Conservation (phyloP, 1,139 yeast species). For the Tardiomyces blankii region DNA sequence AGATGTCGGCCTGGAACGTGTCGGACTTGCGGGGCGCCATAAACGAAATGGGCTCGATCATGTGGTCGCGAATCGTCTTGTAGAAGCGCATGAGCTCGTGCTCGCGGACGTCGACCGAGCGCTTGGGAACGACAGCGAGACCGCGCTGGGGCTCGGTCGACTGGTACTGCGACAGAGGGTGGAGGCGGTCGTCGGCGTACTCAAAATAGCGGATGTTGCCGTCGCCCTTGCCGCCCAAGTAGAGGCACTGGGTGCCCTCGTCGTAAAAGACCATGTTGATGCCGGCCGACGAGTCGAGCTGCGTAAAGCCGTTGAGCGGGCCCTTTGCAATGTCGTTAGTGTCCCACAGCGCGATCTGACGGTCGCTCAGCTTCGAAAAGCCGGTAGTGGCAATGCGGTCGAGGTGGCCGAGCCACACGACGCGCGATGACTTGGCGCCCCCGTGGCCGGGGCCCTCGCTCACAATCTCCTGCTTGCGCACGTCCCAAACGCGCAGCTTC, state of each 20-base stretch:
- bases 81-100: slow-evolving; percentile 74
- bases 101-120: slow-evolving; percentile 63
- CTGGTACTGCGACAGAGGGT: slow-evolving; percentile 73
- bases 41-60: slow-evolving; percentile 83
- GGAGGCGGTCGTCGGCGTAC: slow-evolving; percentile 62
- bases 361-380: slow-evolving; percentile 81
- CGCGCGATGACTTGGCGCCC: slow-evolving; percentile 86
- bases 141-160: slow-evolving; percentile 96
- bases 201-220: slow-evolving; percentile 94
- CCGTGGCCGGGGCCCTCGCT: slow-evolving; percentile 84
- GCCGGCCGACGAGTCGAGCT: slow-evolving; percentile 86
- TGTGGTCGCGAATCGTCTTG: slow-evolving; percentile 74
- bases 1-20: slow-evolving; percentile 83
- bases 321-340: slow-evolving; percentile 61
- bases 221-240: slow-evolving; percentile 95
- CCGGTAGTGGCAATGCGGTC: slow-evolving; percentile 93
- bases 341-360: slow-evolving; percentile 94
- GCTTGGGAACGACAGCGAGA: slow-evolving; percentile 79
- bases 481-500: slow-evolving; percentile 83
- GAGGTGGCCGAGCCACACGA: slow-evolving; percentile 79
- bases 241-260: slow-evolving; percentile 65
- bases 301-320: slow-evolving; percentile 78
- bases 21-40: slow-evolving; percentile 91
- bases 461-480: slow-evolving; percentile 58
- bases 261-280: slow-evolving; percentile 87